Evolutionary conservation across 2,329 filamentous ascomycete species (phyloP).

Genomic region (Stromatinia cepivora): DNA sequence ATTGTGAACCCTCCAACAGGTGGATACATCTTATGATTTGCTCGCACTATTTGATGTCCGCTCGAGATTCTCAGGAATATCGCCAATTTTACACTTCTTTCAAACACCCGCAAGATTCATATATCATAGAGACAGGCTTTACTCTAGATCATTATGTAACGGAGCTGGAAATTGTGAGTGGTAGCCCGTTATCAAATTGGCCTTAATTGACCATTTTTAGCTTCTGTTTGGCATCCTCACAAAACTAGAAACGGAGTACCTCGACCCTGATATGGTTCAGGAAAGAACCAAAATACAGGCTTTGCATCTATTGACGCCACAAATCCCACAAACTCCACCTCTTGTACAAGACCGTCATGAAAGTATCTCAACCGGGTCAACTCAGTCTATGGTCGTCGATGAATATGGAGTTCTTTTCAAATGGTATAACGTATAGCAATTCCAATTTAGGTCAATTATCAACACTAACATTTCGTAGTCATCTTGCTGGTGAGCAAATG

Average conservation of each 20-base stretch:
- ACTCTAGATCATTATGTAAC: conserved; percentile 16
- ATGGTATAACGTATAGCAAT: not conserved
- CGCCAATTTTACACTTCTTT: not conserved
- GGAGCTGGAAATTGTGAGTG: conserved; percentile 19
- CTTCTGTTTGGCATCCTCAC: conserved; percentile 12
- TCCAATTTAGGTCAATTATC: not conserved
- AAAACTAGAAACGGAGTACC: conserved; percentile 11
- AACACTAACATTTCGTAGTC: not conserved
- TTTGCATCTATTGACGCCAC: not conserved
- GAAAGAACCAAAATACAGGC: not conserved
- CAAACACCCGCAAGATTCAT: not conserved
- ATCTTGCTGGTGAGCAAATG: not conserved
- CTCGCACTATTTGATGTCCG: conserved; percentile 15
- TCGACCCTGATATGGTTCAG: not conserved
- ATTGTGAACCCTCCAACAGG: not conserved
- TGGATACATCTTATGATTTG: conserved; percentile 20
- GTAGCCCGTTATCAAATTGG: too few species aligned
- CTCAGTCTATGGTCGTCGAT: not conserved
- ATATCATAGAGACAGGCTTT: conserved; percentile 1
- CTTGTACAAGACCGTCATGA: not conserved
- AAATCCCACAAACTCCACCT: not conserved
- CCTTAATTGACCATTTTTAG: not conserved
- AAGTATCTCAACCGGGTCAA: conserved; percentile 4
- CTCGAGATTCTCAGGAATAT: conserved; percentile 10
- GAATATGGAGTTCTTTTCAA: conserved; percentile 13